Evolutionary conservation across 768 basidiomycete species (phyloP).

Genomic region (Rickenella mellea): DNA sequence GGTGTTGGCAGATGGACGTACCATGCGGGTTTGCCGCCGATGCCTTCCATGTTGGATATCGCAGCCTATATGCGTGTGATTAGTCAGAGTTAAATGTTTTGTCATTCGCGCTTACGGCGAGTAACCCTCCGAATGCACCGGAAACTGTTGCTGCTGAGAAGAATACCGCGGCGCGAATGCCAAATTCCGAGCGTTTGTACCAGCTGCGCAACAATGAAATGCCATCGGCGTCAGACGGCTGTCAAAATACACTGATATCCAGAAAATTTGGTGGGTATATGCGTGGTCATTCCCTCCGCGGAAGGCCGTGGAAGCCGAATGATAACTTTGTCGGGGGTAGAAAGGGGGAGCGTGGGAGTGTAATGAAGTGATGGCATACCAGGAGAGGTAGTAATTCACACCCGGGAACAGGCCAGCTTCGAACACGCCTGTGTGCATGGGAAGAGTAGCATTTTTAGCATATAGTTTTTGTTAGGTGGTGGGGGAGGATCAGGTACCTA

Average conservation of each 20-base stretch:
- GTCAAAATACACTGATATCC: too few relatives aligned
- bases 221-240: too few relatives aligned
- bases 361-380: constrained; percentile 28
- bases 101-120: constrained; percentile 37
- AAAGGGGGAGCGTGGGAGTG: neutral
- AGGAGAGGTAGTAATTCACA: constrained; percentile 66
- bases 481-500: too few relatives aligned
- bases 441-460: too few relatives aligned
- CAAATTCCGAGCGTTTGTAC: constrained; percentile 73
- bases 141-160: constrained; percentile 33
- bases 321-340: neutral
- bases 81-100: neutral
- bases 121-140: constrained; percentile 59
- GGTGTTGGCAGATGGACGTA: neutral
- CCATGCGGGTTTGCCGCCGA: constrained; percentile 56
- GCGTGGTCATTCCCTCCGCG: too few relatives aligned
- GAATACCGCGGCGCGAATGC: constrained; percentile 38
- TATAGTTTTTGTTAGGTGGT: too few relatives aligned
- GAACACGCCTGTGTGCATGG: too few relatives aligned
- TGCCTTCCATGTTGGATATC: constrained; percentile 63
- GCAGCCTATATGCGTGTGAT: constrained; percentile 27
- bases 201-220: constrained; percentile 26
- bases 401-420: constrained; percentile 58
- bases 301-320: neutral
- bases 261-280: too few relatives aligned